Evolutionary conservation across 495 filamentous ascomycete genomes (phyloP).

Genomic region (Copromyces sp.): DNA sequence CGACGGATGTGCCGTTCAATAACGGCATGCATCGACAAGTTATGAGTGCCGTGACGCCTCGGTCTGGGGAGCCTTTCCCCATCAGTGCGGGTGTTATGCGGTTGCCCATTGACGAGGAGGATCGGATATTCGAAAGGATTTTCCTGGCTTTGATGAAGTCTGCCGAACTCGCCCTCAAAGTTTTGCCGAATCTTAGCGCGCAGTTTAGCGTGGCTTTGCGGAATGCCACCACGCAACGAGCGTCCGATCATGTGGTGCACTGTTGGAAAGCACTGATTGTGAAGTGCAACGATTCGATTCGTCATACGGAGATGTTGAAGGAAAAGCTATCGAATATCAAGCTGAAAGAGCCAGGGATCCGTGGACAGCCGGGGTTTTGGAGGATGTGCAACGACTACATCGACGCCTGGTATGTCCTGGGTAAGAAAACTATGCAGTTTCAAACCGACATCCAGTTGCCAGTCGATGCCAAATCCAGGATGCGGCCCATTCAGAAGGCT

Average conservation of each 20-base stretch:
- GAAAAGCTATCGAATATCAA: constrained; percentile 65
- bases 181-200: constrained; percentile 52
- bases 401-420: constrained; percentile 63
- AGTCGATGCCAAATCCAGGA: constrained; percentile 53
- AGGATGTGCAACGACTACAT: constrained; percentile 67
- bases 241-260: constrained; percentile 43
- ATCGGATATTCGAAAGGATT: constrained; percentile 70
- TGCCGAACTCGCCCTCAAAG: constrained; percentile 54
- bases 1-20: constrained; percentile 38
- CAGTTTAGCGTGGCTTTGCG: constrained; percentile 47
- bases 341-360: constrained; percentile 67
- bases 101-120: constrained; percentile 50
- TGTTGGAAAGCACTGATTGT: constrained; percentile 60
- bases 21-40: constrained; percentile 36
- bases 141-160: constrained; percentile 60
- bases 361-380: constrained; percentile 75
- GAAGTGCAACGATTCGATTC: constrained; percentile 52
- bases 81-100: constrained; percentile 37
- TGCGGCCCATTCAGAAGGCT: constrained; percentile 65
- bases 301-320: constrained; percentile 58
- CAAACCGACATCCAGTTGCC: constrained; percentile 54
- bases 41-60: constrained; percentile 52
- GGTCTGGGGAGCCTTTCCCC: constrained; percentile 70
- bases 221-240: constrained; percentile 29
- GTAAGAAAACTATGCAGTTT: constrained; percentile 55